Percentiles rank a stretch among this genome's conserved stretches.
Conservation (phyloP, 177 flowering plant genomes). For the Vitis hybrid region DNA sequence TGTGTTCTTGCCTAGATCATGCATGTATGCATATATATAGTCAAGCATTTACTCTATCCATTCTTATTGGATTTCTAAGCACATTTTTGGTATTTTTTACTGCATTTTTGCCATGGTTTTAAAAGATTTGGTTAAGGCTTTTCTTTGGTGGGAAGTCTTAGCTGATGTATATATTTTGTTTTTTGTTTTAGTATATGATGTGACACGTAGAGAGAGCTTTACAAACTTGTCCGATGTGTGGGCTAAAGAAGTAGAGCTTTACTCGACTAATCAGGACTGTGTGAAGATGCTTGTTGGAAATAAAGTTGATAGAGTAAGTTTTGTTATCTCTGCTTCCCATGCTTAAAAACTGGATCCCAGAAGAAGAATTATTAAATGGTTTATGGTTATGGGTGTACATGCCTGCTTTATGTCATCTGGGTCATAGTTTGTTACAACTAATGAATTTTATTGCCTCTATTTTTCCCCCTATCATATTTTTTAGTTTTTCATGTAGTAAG, state of each 20-base stretch:
- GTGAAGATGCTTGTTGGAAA: slow-evolving; percentile 96
- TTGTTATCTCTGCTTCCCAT: not conserved
- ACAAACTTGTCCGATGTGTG: slow-evolving; percentile 76
- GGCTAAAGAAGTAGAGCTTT: slow-evolving; percentile 81
- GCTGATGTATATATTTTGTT: not conserved
- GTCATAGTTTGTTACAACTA: not conserved
- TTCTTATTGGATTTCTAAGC: too few species aligned
- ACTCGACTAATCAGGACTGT: slow-evolving; percentile 83
- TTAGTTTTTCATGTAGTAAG: too few species aligned
- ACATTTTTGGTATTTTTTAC: too few species aligned
- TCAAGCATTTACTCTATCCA: too few species aligned
- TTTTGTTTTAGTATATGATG: slow-evolving; percentile 66
- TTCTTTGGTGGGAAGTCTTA: not conserved
- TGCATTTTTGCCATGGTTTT: too few species aligned
- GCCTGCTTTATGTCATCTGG: not conserved
- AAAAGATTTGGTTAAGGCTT: too few species aligned
- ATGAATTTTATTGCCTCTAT: too few species aligned
- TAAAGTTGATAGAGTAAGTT: slow-evolving; percentile 86
- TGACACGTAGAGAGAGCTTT: slow-evolving; percentile 74
- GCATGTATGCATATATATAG: too few species aligned
- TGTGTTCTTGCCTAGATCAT: too few species aligned
- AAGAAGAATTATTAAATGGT: not conserved
- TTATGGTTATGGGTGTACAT: not conserved
- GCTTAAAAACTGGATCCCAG: not conserved
- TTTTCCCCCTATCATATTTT: too few species aligned